Percentiles rank a stretch among this genome's conserved stretches.
These are phyloP conservation scores for Talaromyces nanjingensis DNA, from an alignment of 495 filamentous ascomycete species.

Conservation along the genomic window DNA sequence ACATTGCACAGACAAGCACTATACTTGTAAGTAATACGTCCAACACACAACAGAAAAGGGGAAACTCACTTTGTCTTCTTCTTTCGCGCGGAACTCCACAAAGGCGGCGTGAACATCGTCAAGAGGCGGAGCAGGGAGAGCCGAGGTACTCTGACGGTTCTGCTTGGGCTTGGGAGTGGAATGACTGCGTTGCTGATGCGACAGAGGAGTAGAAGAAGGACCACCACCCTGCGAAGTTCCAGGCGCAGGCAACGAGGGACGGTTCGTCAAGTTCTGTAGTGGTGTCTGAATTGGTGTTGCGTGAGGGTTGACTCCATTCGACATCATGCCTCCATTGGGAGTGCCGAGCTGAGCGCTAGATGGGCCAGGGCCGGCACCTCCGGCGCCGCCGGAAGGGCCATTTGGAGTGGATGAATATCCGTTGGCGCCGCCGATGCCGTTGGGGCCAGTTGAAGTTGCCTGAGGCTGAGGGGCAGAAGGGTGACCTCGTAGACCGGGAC, in stretches of 20 bases:
- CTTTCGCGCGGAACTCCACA: constrained; percentile 51
- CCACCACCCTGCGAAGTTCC: constrained; percentile 23
- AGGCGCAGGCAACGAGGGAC: constrained; percentile 33
- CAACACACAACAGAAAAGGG: not conserved
- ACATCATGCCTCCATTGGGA: constrained; percentile 34
- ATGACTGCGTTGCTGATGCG: constrained; percentile 14
- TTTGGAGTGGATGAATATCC: constrained; percentile 42
- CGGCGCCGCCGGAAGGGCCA: constrained; percentile 27
- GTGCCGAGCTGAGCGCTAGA: constrained; percentile 27
- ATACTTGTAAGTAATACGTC: not conserved
- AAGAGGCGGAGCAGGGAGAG: constrained; percentile 36
- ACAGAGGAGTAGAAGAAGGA: constrained; percentile 24
- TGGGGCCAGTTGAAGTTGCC: constrained; percentile 30
- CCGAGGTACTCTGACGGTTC: constrained; percentile 22
- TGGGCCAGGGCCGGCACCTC: constrained; percentile 27
- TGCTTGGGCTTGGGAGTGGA: constrained; percentile 37
- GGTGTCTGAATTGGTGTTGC: constrained; percentile 38
- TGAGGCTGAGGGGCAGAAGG: constrained; percentile 37
- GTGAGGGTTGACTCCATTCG: constrained; percentile 41
- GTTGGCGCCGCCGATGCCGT: constrained; percentile 38
- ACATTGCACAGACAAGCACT: constrained; percentile 53
- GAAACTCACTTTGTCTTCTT: constrained; percentile 47
- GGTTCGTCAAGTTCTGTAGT: constrained; percentile 31
- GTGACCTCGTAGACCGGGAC: constrained; percentile 42
- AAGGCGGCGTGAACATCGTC: constrained; percentile 51